A percentile compares a stretch with the other conserved stretches of the same genome.
phyloP scores from a whole-genome alignment of 306 rosid species.

The Cicer yamashitae region DNA sequence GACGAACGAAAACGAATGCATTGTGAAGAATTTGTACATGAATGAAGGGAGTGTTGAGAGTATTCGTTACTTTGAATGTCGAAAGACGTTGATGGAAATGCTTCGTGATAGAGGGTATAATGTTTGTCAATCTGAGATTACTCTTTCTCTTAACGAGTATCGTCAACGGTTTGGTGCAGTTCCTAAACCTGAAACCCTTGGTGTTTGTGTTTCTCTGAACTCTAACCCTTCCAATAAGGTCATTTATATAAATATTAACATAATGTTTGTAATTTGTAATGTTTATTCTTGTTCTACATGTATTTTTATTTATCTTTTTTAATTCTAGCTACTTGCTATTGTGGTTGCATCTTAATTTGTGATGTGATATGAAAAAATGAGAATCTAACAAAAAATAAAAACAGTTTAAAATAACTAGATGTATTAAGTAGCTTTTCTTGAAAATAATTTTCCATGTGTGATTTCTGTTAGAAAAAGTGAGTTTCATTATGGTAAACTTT shows the following conservation, averaged over 20 bases:
- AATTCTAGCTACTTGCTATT: not conserved
- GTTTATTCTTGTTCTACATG: not conserved
- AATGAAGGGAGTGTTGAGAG: slow-evolving; percentile 54
- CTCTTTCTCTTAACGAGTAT: slow-evolving; percentile 49
- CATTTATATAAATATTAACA: not conserved
- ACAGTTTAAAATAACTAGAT: too few relatives aligned
- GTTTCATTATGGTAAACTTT: too few relatives aligned
- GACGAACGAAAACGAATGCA: slow-evolving; percentile 13
- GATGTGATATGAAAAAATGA: not conserved
- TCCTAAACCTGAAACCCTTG: slow-evolving; percentile 47
- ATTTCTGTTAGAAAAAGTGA: too few relatives aligned
- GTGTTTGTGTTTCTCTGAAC: slow-evolving; percentile 41
- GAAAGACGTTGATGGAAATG: slow-evolving; percentile 55
- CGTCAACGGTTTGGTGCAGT: slow-evolving; percentile 46
- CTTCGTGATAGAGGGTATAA: slow-evolving; percentile 59
- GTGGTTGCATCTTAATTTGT: not conserved
- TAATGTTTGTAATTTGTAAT: not conserved
- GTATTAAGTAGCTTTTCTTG: too few relatives aligned
- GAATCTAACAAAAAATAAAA: not conserved
- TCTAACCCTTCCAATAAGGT: slow-evolving; percentile 52
- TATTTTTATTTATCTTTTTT: not conserved
- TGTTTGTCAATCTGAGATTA: slow-evolving; percentile 48
- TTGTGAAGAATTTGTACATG: not conserved
- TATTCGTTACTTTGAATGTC: slow-evolving; percentile 46
- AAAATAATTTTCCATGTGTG: too few relatives aligned